Evolutionary conservation across 257 asterid genomes (phyloP), one percentile per base, ranked within the genome.

Genomic region (Solanum ahanhuiri): DNA sequence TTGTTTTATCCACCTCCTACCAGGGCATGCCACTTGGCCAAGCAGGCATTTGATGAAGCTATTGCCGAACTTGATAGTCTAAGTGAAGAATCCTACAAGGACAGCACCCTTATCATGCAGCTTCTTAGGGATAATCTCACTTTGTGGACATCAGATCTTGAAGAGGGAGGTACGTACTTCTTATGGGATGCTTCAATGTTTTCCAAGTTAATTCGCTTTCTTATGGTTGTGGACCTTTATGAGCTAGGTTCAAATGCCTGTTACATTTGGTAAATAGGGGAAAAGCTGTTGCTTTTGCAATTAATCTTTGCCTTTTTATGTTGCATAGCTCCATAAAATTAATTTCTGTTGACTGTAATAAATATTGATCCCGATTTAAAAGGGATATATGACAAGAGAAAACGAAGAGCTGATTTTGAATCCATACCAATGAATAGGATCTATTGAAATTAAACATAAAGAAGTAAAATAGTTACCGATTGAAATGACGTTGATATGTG

Each of bases 21-120:
- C 89, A 94, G 98, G 92, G 98, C 98, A 64, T 93, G 96, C 91
- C 96, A 94, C 90, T 92, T 94, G 28, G 97, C 97, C 6, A 93
- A 92, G 88, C 95, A 92, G 88, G 92, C 90, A 41, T 88, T 90
- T 83, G 92, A 90, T 88, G 94, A 94, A 90, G 97, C 97, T 28
- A 94, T 94, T 41, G 94, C 96, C 1, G 97, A 94, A 88, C 94
- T 93, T 7, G 97, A 93, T 88, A 94, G 95, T 86, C 93, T 94
- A 31, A 92, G 92, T 54, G 97, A 94, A 88, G 96, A 93, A 37
- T 92, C 95, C 48, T 94, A 92, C 92, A 93, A 94, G 87, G 97
- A 94, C 85, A 94, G 95, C 92, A 94, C 96, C 88, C 93, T 94
- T 86, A 94, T 94, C 87, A 92, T 94, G 97, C 97, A 94, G 93